These are phyloP conservation scores for Tympanopsis confertula DNA, from an alignment of 2,329 filamentous ascomycete species.

Conservation along the genomic window DNA sequence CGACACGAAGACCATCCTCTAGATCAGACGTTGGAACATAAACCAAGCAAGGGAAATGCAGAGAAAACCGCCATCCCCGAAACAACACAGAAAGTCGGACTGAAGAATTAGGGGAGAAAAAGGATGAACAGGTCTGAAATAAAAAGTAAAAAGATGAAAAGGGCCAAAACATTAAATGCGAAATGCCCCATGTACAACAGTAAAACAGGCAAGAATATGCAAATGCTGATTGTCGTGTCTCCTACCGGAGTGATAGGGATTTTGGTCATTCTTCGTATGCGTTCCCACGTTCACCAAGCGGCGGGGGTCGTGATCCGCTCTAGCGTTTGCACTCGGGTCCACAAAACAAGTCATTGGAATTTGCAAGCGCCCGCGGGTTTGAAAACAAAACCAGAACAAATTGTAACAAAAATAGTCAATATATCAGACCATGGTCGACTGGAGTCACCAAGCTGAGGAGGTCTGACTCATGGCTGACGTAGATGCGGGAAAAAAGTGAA, in stretches of 20 bases:
- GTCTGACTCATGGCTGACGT: not conserved
- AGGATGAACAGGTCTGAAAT: not conserved
- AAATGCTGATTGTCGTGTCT: not conserved
- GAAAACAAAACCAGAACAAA: not conserved
- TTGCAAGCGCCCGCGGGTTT: not conserved
- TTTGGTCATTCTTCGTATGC: not conserved
- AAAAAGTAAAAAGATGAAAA: not conserved
- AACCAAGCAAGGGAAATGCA: not conserved
- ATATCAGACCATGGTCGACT: not conserved
- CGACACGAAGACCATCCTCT: no score
- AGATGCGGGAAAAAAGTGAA: not conserved
- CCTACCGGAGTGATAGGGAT: not conserved
- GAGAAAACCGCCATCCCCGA: not conserved
- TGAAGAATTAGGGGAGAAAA: not conserved
- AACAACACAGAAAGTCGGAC: not conserved
- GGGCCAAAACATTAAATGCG: not conserved
- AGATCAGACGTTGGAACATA: not conserved
- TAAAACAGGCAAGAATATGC: no score
- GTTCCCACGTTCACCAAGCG: not conserved
- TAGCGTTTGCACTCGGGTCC: not conserved
- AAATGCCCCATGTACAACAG: no score
- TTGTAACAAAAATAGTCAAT: not conserved
- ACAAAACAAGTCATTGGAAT: not conserved
- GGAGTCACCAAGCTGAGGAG: not conserved
- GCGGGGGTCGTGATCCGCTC: not conserved